Conservation (phyloP, 1,139 yeast species). For the Geotrichum cucujoidarum region DNA sequence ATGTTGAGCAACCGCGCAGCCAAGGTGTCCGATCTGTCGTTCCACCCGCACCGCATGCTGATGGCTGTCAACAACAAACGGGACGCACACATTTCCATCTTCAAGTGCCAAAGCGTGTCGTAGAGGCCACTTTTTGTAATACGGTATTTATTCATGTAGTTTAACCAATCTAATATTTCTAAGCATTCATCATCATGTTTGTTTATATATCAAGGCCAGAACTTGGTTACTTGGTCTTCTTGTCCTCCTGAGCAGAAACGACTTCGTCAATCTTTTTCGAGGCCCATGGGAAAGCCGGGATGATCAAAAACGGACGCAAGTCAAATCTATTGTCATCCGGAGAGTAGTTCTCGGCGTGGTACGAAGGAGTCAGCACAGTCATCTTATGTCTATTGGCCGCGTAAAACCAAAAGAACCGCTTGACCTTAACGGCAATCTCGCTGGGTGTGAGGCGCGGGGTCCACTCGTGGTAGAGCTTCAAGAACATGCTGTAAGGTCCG, state of each 20-base stretch:
- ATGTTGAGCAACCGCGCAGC: conserved; percentile 40
- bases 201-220: background rate
- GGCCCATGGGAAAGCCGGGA: conserved; percentile 90
- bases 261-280: conserved; percentile 78
- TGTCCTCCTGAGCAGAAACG: conserved; percentile 36
- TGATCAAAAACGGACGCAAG: conserved; percentile 84
- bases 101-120: conserved; percentile 40
- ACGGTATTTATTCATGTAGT: background rate
- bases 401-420: conserved; percentile 84
- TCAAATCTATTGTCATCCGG: conserved; percentile 98
- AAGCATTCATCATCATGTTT: background rate
- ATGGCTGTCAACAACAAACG: conserved; percentile 81
- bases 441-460: conserved; percentile 75
- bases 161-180: too few relatives aligned
- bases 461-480: conserved; percentile 89
- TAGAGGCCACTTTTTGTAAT: background rate
- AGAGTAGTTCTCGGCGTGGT: conserved; percentile 95
- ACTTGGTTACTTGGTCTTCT: background rate
- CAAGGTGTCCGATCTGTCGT: conserved; percentile 61
- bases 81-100: conserved; percentile 68
- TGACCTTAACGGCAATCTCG: conserved; percentile 86
- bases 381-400: conserved; percentile 95
- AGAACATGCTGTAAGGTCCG: conserved; percentile 93
- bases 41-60: conserved; percentile 96
- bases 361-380: conserved; percentile 93